These are phyloP conservation scores for Heliosperma pusillum DNA, from an alignment of 148 eudicot genomes.

Conservation along the genomic window DNA sequence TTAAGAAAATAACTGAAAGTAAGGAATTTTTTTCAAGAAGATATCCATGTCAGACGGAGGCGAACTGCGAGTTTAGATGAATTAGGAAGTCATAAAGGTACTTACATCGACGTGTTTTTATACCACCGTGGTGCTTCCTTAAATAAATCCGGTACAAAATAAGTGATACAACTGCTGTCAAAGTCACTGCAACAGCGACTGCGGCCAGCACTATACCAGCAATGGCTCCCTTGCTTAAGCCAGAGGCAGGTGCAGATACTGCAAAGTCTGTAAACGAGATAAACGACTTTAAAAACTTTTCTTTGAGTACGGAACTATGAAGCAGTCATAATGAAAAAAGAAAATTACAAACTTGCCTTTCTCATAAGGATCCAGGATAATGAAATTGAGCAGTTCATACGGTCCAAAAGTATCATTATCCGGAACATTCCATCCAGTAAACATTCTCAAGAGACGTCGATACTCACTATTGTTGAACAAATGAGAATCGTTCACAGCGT, in stretches of 20 bases:
- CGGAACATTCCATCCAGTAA: constrained; percentile 53
- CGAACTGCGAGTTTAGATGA: neutral
- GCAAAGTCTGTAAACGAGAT: constrained; percentile 34
- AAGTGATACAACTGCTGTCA: constrained; percentile 40
- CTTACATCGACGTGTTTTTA: constrained; percentile 23
- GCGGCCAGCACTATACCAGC: constrained; percentile 58
- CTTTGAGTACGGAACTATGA: neutral
- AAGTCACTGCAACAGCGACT: constrained; percentile 44
- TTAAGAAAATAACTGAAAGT: neutral
- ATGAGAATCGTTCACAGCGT: constrained; percentile 6
- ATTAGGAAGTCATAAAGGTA: neutral
- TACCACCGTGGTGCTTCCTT: constrained; percentile 16
- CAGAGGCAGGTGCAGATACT: constrained; percentile 31
- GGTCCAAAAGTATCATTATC: constrained; percentile 63
- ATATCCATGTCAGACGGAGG: no score
- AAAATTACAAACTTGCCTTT: constrained; percentile 35
- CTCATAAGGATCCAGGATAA: constrained; percentile 42
- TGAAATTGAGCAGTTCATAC: constrained; percentile 51
- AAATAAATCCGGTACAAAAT: constrained; percentile 32
- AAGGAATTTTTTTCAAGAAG: neutral
- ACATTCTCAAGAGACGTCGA: constrained; percentile 38
- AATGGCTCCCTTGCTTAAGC: constrained; percentile 56
- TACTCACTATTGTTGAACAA: constrained; percentile 48
- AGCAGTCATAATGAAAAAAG: constrained; percentile 9
- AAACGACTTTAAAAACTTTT: neutral